Evolutionary conservation across 169 alveolate species (phyloP).

Genomic region (Plasmodium vivax): DNA sequence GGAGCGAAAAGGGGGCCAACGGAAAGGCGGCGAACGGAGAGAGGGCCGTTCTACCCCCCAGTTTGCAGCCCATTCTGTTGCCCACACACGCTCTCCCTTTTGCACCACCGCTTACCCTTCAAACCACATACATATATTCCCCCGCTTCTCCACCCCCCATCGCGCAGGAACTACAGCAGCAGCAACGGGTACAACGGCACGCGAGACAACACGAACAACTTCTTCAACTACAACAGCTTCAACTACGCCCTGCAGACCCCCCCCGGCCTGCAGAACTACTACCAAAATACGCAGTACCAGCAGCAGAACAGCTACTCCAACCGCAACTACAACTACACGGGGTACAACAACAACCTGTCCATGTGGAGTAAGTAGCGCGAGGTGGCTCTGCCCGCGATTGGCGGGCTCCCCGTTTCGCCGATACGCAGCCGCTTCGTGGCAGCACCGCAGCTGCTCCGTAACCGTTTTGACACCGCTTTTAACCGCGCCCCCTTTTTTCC

Average conservation of each 20-base stretch:
- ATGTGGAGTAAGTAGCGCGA: constrained; percentile 70
- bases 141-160: not conserved
- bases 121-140: not conserved
- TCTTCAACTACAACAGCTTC: constrained; percentile 52
- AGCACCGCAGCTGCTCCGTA: not conserved
- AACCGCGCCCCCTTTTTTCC: not conserved
- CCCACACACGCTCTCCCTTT: not conserved
- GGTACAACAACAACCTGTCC: constrained; percentile 55
- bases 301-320: constrained; percentile 67
- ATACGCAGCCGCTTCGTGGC: not conserved
- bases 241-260: constrained; percentile 54
- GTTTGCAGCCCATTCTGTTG: not conserved
- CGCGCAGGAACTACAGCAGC: constrained; percentile 42
- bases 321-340: constrained; percentile 61
- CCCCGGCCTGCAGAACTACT: constrained; percentile 68
- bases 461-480: not conserved
- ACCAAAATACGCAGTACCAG: constrained; percentile 64
- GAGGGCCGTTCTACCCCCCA: not conserved
- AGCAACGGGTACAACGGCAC: constrained; percentile 66
- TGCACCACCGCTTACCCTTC: not conserved
- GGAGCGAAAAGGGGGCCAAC: not conserved
- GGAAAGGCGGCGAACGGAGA: not conserved
- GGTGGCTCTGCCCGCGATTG: not conserved
- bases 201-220: constrained; percentile 48
- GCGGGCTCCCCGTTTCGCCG: not conserved